Conservation (phyloP, 805 yeast genomes). For the Cyberlindnera mycetangii region DNA sequence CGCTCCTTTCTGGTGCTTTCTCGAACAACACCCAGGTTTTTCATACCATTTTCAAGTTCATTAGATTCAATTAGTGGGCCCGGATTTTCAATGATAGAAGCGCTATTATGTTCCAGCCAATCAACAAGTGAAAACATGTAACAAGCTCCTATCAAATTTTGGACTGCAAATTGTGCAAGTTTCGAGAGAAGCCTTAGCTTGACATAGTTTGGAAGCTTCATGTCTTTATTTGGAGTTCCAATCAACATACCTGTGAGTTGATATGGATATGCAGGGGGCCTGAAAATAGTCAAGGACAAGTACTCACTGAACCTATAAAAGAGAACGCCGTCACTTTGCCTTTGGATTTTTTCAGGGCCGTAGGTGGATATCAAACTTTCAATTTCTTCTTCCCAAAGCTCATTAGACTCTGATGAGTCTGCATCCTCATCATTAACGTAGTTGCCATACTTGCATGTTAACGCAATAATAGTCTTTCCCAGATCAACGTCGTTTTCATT, state of each 20-base stretch:
- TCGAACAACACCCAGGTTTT: constrained; percentile 6
- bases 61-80: constrained; percentile 53
- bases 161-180: constrained; percentile 41
- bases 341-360: constrained; percentile 30
- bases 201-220: constrained; percentile 66
- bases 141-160: constrained; percentile 61
- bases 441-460: constrained; percentile 40
- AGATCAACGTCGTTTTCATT: constrained; percentile 43
- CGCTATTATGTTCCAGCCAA: constrained; percentile 69
- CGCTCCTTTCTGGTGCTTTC: constrained; percentile 8
- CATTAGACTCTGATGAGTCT: constrained; percentile 24
- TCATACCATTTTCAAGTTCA: constrained; percentile 2
- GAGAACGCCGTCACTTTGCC: constrained; percentile 25
- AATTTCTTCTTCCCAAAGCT: constrained; percentile 71
- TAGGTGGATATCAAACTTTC: constrained; percentile 65
- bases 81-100: constrained; percentile 62
- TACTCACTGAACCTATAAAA: constrained; percentile 24
- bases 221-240: constrained; percentile 35
- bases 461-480: constrained; percentile 44
- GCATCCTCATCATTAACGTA: constrained; percentile 15
- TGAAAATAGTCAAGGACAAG: constrained; percentile 39
- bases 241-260: constrained; percentile 69
- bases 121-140: constrained; percentile 67
- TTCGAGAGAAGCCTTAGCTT: constrained; percentile 53
- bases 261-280: constrained; percentile 56